Evolutionary conservation across 495 filamentous ascomycete species (phyloP).

Genomic region (Apodospora peruviana): DNA sequence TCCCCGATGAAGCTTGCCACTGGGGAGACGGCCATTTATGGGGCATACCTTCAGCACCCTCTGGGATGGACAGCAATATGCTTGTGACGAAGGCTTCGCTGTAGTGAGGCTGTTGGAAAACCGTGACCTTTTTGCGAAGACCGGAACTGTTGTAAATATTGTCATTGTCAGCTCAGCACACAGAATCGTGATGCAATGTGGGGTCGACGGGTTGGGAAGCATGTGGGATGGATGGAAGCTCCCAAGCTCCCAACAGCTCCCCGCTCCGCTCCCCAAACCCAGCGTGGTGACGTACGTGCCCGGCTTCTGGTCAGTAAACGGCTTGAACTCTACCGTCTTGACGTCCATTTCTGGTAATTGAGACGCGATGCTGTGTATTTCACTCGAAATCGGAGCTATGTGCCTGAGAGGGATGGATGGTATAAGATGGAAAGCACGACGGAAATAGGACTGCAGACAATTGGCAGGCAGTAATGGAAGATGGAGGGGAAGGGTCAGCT

Average conservation of each 20-base stretch:
- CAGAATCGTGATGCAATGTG: conserved; percentile 15
- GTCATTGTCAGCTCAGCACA: conserved; percentile 1
- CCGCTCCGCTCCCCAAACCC: too few relatives aligned
- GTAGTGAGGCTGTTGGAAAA: conserved; percentile 94
- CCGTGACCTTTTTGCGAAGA: conserved; percentile 95
- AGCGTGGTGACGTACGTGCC: conserved; percentile 82
- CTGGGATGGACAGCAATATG: conserved; percentile 92
- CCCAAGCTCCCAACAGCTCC: too few relatives aligned
- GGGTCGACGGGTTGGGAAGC: conserved; percentile 26
- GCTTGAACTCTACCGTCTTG: conserved; percentile 67
- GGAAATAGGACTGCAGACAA: too few relatives aligned
- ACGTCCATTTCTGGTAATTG: conserved; percentile 55
- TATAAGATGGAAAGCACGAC: too few relatives aligned
- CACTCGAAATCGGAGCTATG: too few relatives aligned
- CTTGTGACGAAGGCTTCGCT: conserved; percentile 91
- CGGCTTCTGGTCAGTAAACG: conserved; percentile 94
- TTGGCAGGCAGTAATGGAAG: too few relatives aligned
- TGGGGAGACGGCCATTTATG: neutral
- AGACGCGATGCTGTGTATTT: neutral
- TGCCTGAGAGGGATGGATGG: too few relatives aligned
- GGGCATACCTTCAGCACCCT: conserved; percentile 64
- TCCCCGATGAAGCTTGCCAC: neutral
- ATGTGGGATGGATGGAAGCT: conserved; percentile 17
- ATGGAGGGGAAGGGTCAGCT: too few relatives aligned
- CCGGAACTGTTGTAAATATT: conserved; percentile 61